Percentiles rank a stretch among this genome's conserved stretches.
Conservation (phyloP, 2,329 filamentous ascomycete species). For the Cladosporium sp. region DNA sequence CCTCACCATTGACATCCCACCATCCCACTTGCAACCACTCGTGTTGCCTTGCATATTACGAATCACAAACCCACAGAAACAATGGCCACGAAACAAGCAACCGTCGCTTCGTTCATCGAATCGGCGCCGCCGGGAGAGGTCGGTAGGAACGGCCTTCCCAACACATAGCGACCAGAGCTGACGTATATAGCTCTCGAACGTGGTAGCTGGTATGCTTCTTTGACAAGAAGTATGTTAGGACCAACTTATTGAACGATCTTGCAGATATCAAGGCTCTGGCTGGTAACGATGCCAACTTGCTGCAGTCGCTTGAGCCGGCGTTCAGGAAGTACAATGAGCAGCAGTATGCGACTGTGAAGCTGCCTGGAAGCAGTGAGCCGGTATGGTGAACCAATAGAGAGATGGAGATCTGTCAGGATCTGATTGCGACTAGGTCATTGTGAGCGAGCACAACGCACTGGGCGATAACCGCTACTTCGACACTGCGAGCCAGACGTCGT, state of each 20-base stretch:
- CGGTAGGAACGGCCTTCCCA: constrained; percentile 38
- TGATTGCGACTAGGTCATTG: constrained; percentile 57
- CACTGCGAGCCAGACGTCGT: constrained; percentile 82
- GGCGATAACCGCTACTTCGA: constrained; percentile 86
- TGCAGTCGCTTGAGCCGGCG: constrained; percentile 74
- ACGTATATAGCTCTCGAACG: constrained; percentile 71
- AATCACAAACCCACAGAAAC: neutral
- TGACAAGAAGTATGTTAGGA: neutral
- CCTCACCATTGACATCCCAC: constrained; percentile 15
- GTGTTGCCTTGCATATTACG: neutral
- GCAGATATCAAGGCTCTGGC: constrained; percentile 89
- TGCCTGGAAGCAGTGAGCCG: constrained; percentile 79
- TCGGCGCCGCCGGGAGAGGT: constrained; percentile 96
- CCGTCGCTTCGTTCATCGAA: constrained; percentile 77
- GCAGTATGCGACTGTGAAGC: constrained; percentile 84
- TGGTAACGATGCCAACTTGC: constrained; percentile 61
- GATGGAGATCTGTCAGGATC: neutral
- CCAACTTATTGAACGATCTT: constrained; percentile 12
- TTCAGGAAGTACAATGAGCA: constrained; percentile 96
- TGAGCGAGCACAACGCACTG: constrained; percentile 83
- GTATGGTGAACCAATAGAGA: constrained; percentile 48
- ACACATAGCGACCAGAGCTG: constrained; percentile 26
- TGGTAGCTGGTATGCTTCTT: constrained; percentile 71
- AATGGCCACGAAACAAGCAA: constrained; percentile 37
- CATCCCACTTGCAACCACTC: neutral